phyloP scores from a whole-genome alignment of 495 filamentous ascomycete species.

The Penicillium cataractarum region DNA sequence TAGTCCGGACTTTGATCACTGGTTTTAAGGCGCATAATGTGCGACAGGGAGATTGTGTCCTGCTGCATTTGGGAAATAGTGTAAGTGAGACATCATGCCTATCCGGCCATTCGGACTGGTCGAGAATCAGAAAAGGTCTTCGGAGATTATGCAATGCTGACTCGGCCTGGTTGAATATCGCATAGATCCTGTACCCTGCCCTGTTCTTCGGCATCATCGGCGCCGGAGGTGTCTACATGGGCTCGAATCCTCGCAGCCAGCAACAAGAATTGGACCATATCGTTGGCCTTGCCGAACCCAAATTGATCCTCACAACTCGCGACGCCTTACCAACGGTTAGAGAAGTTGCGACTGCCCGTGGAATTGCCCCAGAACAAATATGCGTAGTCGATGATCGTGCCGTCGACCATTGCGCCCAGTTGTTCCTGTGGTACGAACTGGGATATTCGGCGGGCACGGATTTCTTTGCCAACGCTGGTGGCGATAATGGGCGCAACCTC shows the following conservation, averaged over 20 bases:
- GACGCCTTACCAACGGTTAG: conserved; percentile 29
- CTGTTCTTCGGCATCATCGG: conserved; percentile 53
- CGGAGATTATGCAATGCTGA: conserved; percentile 16
- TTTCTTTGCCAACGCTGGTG: conserved; percentile 20
- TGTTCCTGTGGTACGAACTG: conserved; percentile 33
- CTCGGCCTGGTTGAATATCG: conserved; percentile 6
- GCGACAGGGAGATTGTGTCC: conserved; percentile 59
- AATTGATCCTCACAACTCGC: conserved; percentile 36
- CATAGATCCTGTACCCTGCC: conserved; percentile 52
- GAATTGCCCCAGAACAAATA: conserved; percentile 52
- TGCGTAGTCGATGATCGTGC: conserved; percentile 52
- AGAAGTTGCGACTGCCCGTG: conserved; percentile 33
- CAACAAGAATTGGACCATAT: conserved; percentile 39
- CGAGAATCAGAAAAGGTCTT: background rate
- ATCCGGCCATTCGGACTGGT: background rate
- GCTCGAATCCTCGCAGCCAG: conserved; percentile 39
- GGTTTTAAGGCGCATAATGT: conserved; percentile 59
- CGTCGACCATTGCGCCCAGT: conserved; percentile 38
- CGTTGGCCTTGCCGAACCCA: conserved; percentile 33
- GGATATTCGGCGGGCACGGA: conserved; percentile 28
- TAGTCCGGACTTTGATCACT: conserved; percentile 57
- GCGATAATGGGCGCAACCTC: conserved; percentile 22
- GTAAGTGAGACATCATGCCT: conserved; percentile 34
- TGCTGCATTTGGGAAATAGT: conserved; percentile 65
- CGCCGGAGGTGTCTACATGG: conserved; percentile 48